Base-by-base conservation (phyloP, 139 green algal genomes). In the Raphidocelis subcapitata region DNA sequence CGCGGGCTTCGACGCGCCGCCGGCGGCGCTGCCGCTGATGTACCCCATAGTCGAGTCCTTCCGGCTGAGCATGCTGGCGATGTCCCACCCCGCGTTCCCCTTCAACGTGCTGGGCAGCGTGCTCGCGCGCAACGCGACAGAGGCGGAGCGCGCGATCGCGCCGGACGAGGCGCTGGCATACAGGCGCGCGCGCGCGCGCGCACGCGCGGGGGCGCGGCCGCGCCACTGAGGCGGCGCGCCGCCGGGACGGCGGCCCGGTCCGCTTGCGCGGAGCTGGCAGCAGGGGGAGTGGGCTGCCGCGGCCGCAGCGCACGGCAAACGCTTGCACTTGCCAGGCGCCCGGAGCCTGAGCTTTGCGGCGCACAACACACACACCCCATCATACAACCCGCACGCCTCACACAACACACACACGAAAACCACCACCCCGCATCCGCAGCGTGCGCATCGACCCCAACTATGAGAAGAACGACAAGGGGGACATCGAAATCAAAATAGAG, bases 1-100 rank as follows among this genome's bases (percentile, higher is more conserved):
- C 10, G 67, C 71, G 20, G 74, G 74, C 26, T 80, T 56, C 74
- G 59, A 56, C 24, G 31, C 21, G 32, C 24, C 51, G 36, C 66
- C 60, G 23, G 5, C 37, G 62, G 61, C 73, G 52, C n/a, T 83
- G 29, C 81, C 81, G 5, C 56, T 86, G 31, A 73, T 74, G 62
- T 86, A 83, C 69, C 76, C 76, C 26, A 72, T 84, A 36, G 73
- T 75, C 14, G 76, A 86, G 60, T 56, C 55, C 5, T 86, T 86
- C 65, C 29, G 77, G 2, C 66, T 86, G 37, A 61, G 41, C 36
- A 81, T 81, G 73, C 74, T 81, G 69, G 74, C 68, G 54, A 79
- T 86, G 77, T 32, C 68, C 33, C 69, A 79, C 60, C 72, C 62
- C 20, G 69, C 65, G 26, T 86, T 86, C 47, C 81, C 76, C 46